Percentiles rank a stretch among this genome's conserved stretches.
phyloP scores from a whole-genome alignment of 2,329 filamentous ascomycete species.

The Myriosclerotinia scirpicola region DNA sequence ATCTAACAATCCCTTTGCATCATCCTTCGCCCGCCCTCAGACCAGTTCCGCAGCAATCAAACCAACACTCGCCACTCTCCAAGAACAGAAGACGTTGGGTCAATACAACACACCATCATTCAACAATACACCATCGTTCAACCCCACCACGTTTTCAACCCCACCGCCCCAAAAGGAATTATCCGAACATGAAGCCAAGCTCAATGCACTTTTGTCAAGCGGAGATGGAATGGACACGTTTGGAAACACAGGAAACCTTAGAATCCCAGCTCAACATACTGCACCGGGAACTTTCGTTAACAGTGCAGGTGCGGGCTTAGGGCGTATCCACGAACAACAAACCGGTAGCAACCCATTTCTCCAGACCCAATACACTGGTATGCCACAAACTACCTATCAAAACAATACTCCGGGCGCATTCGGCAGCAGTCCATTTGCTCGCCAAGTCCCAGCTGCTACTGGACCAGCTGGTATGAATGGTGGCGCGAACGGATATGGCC shows the following conservation, averaged over 20 bases:
- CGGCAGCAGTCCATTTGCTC: conserved; percentile 33
- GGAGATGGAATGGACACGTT: conserved; percentile 97
- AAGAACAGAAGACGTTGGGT: conserved; percentile 77
- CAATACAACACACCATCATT: conserved; percentile 43
- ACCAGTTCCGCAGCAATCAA: conserved; percentile 56
- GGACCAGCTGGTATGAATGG: conserved; percentile 58
- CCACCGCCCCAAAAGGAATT: conserved; percentile 55
- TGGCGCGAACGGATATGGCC: conserved; percentile 44
- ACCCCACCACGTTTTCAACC: conserved; percentile 47
- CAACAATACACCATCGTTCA: conserved; percentile 53
- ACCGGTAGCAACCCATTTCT: conserved; percentile 88
- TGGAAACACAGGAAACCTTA: conserved; percentile 92
- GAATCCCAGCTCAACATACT: conserved; percentile 94
- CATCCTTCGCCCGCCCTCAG: conserved; percentile 63
- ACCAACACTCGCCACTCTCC: conserved; percentile 71
- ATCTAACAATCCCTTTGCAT: conserved; percentile 96
- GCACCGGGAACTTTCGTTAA: conserved; percentile 96
- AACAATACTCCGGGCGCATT: conserved; percentile 39
- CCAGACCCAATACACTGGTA: conserved; percentile 77
- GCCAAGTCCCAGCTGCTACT: conserved; percentile 55
- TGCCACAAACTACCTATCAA: conserved; percentile 60
- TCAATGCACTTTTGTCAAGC: conserved; percentile 81
- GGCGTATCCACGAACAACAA: conserved; percentile 57
- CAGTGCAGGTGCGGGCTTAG: conserved; percentile 80
- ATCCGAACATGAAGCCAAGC: conserved; percentile 66